Evolutionary conservation across 345 rosid genomes (phyloP), one percentile per base, ranked within the genome.

Genomic region (Carallia pectinifolia): DNA sequence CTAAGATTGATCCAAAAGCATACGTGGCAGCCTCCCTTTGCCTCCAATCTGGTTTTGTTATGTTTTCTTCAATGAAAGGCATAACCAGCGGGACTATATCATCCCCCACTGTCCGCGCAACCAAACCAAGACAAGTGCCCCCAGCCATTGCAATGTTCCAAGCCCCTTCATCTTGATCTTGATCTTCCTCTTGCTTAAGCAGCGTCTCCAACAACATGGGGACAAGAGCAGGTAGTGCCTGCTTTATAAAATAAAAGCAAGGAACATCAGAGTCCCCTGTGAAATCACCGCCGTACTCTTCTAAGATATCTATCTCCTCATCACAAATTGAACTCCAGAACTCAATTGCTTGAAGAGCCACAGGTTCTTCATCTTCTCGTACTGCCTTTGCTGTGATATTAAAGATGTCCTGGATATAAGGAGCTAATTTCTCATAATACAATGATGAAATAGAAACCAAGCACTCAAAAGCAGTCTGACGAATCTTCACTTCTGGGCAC

Each of bases 151-250:
- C 23, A 23, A 23, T 23, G 73, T 87, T 85, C 91, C 91, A 87
- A 17, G 91, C 91, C 31, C 87, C 89, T 76, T 87, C 91, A 73
- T 87, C 91, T 82, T 85, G 82, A 71, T 83, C 91, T 69, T 87
- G 91, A 76, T 85, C 91, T 67, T 87, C 91, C 73, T 85, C 91
- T 70, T 87, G 91, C 84, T 85, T 87, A 15, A 87, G 86, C 3
- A 87, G 88, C 4, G 87, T 85, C 77, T 87, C 90, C 80, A 87
- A 70, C 73, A 87, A 65, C 53, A 85, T 72, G 47, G 89, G 87
- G 33, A 87, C 89, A 60, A 23, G 23, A 4, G 79, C 90, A 58
- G 84, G 81, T 58, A 87, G 84, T 3, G 90, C 89, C 78, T 85
- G 86, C 85, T 83, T 85, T n/a, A 80, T 81, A 62, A 85, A 85